Evolutionary conservation across 2,329 filamentous ascomycete species (phyloP).

Genomic region (Hypoxylon sp.): DNA sequence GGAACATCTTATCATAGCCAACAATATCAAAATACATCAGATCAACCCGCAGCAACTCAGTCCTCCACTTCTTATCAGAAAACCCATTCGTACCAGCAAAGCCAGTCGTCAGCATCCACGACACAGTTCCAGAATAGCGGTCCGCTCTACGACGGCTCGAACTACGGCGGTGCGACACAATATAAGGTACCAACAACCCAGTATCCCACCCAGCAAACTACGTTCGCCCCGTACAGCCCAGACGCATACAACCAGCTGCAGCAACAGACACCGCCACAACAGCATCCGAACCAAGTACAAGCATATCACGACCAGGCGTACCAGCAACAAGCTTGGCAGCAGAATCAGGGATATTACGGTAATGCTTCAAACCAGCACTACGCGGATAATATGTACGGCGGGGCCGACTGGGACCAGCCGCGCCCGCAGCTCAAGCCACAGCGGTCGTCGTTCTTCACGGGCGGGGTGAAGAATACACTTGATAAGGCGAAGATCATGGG

Average conservation of each 20-base stretch:
- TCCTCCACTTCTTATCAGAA: constrained; percentile 36
- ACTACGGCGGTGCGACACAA: no score
- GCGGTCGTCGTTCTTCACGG: constrained; percentile 48
- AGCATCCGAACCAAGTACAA: constrained; percentile 18
- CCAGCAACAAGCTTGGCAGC: constrained; percentile 36
- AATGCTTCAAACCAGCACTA: constrained; percentile 31
- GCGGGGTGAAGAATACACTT: constrained; percentile 48
- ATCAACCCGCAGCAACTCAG: constrained; percentile 28
- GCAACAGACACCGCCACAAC: constrained; percentile 36
- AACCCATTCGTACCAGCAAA: constrained; percentile 42
- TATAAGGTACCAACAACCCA: constrained; percentile 28
- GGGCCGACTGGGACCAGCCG: constrained; percentile 40
- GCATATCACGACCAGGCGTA: constrained; percentile 28
- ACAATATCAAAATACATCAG: constrained; percentile 16
- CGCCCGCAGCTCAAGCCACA: constrained; percentile 44
- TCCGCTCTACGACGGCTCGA: constrained; percentile 35
- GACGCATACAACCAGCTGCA: constrained; percentile 30
- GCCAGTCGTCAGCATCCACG: constrained; percentile 38
- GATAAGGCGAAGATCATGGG: constrained; percentile 50
- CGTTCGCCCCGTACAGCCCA: constrained; percentile 45
- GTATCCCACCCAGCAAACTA: constrained; percentile 29
- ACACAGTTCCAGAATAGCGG: constrained; percentile 28
- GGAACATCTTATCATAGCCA: constrained; percentile 25
- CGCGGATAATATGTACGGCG: constrained; percentile 31
- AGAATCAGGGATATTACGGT: constrained; percentile 45